Percentiles rank a stretch among this genome's conserved stretches.
These are phyloP conservation scores for Baorangia bicolor DNA, from an alignment of 768 basidiomycete species.

Conservation along the genomic window DNA sequence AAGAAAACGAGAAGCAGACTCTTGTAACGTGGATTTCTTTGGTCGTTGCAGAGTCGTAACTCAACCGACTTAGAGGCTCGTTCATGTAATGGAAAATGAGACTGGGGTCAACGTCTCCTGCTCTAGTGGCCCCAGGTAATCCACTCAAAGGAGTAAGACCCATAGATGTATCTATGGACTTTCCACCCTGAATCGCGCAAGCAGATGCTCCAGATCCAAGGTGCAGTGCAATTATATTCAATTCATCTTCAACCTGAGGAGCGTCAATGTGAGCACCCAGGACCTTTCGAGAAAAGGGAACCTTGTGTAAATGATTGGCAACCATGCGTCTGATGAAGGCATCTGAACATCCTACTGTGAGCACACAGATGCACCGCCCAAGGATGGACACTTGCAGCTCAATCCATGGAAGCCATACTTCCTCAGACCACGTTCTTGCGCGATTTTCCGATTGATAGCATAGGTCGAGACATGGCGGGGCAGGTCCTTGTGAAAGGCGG, in stretches of 20 bases:
- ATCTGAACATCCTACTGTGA: conserved; percentile 38
- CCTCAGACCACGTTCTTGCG: conserved; percentile 63
- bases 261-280: not conserved
- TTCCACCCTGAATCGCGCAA: conserved; percentile 71
- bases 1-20: conserved; percentile 24
- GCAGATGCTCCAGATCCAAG: conserved; percentile 89
- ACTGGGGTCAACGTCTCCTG: conserved; percentile 80
- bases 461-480: conserved; percentile 77
- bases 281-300: conserved; percentile 9
- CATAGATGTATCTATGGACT: conserved; percentile 87
- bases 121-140: conserved; percentile 84
- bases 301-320: conserved; percentile 57
- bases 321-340: conserved; percentile 67
- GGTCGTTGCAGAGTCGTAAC: conserved; percentile 48
- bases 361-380: not conserved
- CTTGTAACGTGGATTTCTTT: conserved; percentile 54
- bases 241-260: conserved; percentile 40
- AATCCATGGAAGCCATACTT: conserved; percentile 94
- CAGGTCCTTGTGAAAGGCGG: conserved; percentile 77
- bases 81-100: conserved; percentile 81
- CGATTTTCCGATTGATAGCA: conserved; percentile 65
- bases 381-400: conserved; percentile 47
- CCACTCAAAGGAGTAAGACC: conserved; percentile 89
- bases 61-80: conserved; percentile 46
- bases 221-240: conserved; percentile 82